Evolutionary conservation across 2,329 filamentous ascomycete species (phyloP).

Genomic region (Colletotrichum somersetense): DNA sequence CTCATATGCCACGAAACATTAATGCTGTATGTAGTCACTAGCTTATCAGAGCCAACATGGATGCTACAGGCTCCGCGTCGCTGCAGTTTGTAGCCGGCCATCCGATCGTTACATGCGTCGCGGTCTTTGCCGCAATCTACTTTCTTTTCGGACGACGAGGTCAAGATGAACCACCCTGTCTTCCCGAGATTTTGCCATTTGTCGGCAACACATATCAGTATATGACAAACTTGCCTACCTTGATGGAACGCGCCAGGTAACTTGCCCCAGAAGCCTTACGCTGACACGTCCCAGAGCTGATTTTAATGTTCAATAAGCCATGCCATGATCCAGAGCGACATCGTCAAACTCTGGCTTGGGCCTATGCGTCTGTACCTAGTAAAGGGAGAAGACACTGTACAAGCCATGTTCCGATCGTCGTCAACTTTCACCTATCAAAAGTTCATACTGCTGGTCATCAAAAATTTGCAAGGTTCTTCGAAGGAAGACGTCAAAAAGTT

Average conservation of each 20-base stretch:
- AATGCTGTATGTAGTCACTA: background rate
- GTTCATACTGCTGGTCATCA: constrained; percentile 40
- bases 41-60: background rate
- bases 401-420: constrained; percentile 41
- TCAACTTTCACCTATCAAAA: constrained; percentile 43
- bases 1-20: background rate
- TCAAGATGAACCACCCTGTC: constrained; percentile 23
- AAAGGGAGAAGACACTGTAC: constrained; percentile 35
- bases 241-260: constrained; percentile 39
- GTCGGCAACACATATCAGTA: constrained; percentile 43
- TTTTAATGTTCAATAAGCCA: background rate
- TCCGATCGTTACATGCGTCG: background rate
- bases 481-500: constrained; percentile 40
- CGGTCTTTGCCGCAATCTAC: background rate
- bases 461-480: constrained; percentile 21
- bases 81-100: background rate
- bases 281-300: background rate
- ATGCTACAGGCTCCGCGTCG: background rate
- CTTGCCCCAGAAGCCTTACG: background rate
- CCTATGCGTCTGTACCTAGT: constrained; percentile 40
- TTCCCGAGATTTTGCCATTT: constrained; percentile 42
- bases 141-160: background rate
- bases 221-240: constrained; percentile 33
- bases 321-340: constrained; percentile 16
- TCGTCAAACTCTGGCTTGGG: constrained; percentile 40